These are phyloP conservation scores for Hypomontagnella monticulosa DNA, from an alignment of 495 filamentous ascomycete genomes.

Conservation along the genomic window DNA sequence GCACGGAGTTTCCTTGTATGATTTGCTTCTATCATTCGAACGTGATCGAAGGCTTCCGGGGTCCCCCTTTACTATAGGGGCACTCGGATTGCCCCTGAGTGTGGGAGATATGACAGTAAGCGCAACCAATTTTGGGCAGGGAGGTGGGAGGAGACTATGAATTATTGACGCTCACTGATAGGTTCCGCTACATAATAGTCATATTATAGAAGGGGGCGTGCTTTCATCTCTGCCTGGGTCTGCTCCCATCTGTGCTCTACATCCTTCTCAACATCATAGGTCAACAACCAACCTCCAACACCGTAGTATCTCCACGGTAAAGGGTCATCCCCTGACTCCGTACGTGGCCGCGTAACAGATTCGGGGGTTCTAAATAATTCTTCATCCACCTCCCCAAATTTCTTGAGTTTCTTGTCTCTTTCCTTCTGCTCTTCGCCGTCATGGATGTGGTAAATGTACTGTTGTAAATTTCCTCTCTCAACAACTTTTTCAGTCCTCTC, in stretches of 20 bases:
- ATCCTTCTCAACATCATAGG: constrained; percentile 63
- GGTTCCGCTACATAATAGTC: neutral
- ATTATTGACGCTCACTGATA: neutral
- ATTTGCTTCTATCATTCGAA: no score
- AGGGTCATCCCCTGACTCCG: constrained; percentile 49
- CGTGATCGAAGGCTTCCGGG: no score
- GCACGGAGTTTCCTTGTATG: no score
- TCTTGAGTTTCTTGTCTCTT: constrained; percentile 59
- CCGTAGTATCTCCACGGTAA: constrained; percentile 65
- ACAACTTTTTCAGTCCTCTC: constrained; percentile 66
- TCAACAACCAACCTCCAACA: constrained; percentile 63
- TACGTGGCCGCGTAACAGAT: constrained; percentile 52
- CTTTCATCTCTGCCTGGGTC: neutral
- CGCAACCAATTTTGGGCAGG: no score
- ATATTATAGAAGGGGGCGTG: constrained; percentile 17
- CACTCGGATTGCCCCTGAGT: no score
- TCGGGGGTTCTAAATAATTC: constrained; percentile 37
- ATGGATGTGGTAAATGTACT: constrained; percentile 67
- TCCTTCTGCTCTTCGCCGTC: constrained; percentile 64
- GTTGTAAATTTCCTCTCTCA: constrained; percentile 60
- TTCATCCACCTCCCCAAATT: constrained; percentile 48
- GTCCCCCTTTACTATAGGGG: no score
- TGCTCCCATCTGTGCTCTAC: constrained; percentile 56
- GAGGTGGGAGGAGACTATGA: neutral
- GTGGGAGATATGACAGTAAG: no score